Base-by-base conservation (phyloP, 257 asterid genomes). In the Misopates orontium region DNA sequence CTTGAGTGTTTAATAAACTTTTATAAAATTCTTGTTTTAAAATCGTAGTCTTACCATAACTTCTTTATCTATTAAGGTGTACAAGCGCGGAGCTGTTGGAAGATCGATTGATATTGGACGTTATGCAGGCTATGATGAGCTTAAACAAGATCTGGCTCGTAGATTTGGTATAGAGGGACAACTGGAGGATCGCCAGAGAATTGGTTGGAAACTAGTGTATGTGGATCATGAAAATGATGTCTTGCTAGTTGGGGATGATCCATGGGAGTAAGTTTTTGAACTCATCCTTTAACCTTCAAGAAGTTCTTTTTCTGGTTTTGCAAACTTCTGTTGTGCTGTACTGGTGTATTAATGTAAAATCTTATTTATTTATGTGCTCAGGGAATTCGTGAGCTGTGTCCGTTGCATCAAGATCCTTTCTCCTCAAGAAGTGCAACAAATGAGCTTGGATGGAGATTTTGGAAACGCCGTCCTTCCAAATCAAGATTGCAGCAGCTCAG, bases 51-150 rank as follows among this genome's bases (percentile, higher is more conserved):
- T 62, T 56, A 81, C 77, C 52, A 41, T 24, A n/a, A 51, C 63
- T 53, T 17, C 48, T 10, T 64, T 64, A 73, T 60, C 42, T 9
- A 69, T 68, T 66, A 60, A 94, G 99, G 99, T 90, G 53, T 95
- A 88, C 76, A 94, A 94, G 68, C 91, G 99, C 12, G 99, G 97
- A 44, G 95, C 97, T 14, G 99, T 94, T 22, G 99, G 99, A 45
- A 82, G 99, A 74, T 88, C 97, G 4, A 90, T 94, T 23, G 99
- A 94, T 73, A 89, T 90, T 19, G 69, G 86, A 7, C 92, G 97
- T 55, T 94, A 90, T 74, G 67, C 77, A 47, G 99, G 96, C 63
- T 93, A 93, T 48, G 95, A 86, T 36, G 99, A 90, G 62, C 90
- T 93, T 36, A 93, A 85, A 71, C 88, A 82, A 67, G 97, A 93